phyloP scores from a whole-genome alignment of 805 yeast genomes.

The Candida golubevii region DNA sequence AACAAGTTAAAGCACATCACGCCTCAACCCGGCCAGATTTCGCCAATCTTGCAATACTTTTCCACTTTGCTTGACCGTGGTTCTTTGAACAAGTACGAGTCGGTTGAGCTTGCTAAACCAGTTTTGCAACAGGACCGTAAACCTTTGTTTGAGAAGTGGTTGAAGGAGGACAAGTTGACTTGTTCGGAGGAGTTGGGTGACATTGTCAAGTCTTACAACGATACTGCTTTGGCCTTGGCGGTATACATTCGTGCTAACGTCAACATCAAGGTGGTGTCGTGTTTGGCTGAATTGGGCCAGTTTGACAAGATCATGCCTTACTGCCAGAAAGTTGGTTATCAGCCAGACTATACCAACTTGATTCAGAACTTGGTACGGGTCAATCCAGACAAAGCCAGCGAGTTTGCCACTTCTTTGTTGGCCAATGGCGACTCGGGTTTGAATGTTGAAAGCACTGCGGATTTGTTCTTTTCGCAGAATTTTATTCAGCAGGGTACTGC shows the following conservation, averaged over 20 bases:
- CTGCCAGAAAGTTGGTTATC: slow-evolving; percentile 81
- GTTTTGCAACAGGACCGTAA: slow-evolving; percentile 93
- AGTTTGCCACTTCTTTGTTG: slow-evolving; percentile 85
- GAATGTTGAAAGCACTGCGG: slow-evolving; percentile 84
- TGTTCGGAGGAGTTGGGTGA: slow-evolving; percentile 98
- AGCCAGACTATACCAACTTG: slow-evolving; percentile 85
- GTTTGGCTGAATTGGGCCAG: slow-evolving; percentile 93
- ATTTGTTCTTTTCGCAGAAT: slow-evolving; percentile 91
- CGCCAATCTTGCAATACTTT: slow-evolving; percentile 91
- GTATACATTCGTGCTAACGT: slow-evolving; percentile 81
- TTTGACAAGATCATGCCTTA: slow-evolving; percentile 94
- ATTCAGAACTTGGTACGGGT: slow-evolving; percentile 87
- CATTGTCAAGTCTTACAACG: slow-evolving; percentile 77
- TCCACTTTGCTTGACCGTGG: slow-evolving; percentile 90
- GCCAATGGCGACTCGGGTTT: slow-evolving; percentile 56
- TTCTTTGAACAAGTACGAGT: slow-evolving; percentile 85
- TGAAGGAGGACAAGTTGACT: slow-evolving; percentile 90
- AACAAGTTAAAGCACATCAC: slow-evolving; percentile 86
- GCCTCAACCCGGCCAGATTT: slow-evolving; percentile 89
- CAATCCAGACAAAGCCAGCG: slow-evolving; percentile 97
- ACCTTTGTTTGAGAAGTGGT: slow-evolving; percentile 92
- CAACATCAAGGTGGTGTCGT: slow-evolving; percentile 85
- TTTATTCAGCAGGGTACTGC: slow-evolving; percentile 98
- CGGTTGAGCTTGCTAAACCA: slow-evolving; percentile 91
- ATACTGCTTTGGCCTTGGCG: slow-evolving; percentile 80